phyloP scores from a whole-genome alignment of 495 filamentous ascomycete species.

The Thozetella sp. region DNA sequence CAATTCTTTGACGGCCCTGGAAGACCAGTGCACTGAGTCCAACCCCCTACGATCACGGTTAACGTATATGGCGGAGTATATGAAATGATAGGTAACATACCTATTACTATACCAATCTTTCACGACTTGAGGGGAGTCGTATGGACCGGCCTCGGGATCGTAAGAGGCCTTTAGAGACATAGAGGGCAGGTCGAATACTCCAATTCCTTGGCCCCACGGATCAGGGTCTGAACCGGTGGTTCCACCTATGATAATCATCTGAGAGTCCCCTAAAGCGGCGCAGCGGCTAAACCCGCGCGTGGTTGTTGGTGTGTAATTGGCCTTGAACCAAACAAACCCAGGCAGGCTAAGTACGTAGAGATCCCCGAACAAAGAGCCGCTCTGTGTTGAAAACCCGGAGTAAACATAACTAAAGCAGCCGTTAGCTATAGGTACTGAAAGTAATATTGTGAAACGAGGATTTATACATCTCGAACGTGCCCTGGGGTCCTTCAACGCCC shows the following conservation, averaged over 20 bases:
- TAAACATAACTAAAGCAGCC: neutral
- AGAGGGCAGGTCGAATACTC: neutral
- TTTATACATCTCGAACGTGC: neutral
- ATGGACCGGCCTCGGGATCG: neutral
- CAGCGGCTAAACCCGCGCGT: neutral
- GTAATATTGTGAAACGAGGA: neutral
- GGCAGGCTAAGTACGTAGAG: neutral
- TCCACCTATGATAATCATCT: neutral
- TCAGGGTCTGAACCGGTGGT: neutral
- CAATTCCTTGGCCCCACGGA: neutral
- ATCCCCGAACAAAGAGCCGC: neutral
- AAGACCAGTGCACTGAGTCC: neutral
- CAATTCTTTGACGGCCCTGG: neutral
- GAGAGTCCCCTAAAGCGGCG: neutral
- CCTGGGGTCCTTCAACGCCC: neutral
- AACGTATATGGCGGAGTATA: neutral
- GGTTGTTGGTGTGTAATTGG: neutral
- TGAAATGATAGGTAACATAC: neutral
- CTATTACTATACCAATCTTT: conserved; percentile 1
- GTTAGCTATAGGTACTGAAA: neutral
- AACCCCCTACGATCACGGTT: neutral
- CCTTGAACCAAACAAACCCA: conserved; percentile 2
- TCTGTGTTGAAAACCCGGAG: neutral
- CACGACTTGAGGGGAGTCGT: neutral
- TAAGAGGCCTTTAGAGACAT: neutral